These are phyloP conservation scores for Ascobolus immersus DNA, from an alignment of 495 filamentous ascomycete genomes.

Conservation along the genomic window DNA sequence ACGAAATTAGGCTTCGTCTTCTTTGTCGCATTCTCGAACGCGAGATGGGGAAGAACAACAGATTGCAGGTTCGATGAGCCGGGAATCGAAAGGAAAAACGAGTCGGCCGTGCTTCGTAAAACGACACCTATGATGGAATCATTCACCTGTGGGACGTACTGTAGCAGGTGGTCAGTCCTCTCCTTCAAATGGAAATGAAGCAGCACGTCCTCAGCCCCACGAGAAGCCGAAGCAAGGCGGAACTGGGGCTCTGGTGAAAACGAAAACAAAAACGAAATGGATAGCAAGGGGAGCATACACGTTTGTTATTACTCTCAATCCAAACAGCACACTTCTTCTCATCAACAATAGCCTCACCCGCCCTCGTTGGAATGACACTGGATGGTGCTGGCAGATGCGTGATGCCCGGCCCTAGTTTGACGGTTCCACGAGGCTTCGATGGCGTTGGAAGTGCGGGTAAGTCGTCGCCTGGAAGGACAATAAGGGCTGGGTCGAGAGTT, in stretches of 20 bases:
- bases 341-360: constrained; percentile 57
- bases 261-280: neutral
- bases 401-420: constrained; percentile 70
- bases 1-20: constrained; percentile 64
- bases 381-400: constrained; percentile 41
- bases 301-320: constrained; percentile 41
- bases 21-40: constrained; percentile 75
- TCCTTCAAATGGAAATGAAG: neutral
- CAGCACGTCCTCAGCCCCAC: too few species aligned
- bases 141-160: constrained; percentile 53
- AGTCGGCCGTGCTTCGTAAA: constrained; percentile 44
- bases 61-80: constrained; percentile 35
- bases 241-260: neutral
- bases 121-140: constrained; percentile 74
- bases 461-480: constrained; percentile 59
- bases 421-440: constrained; percentile 33
- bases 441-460: constrained; percentile 36
- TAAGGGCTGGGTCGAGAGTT: neutral
- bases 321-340: constrained; percentile 52
- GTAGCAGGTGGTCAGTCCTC: constrained; percentile 10
- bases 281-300: constrained; percentile 24
- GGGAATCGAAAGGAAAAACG: constrained; percentile 41
- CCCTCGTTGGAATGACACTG: constrained; percentile 44
- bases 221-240: too few species aligned
- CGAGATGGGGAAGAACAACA: constrained; percentile 56